Percentiles rank a stretch among this genome's conserved stretches.
Conservation (phyloP, 805 yeast species). For the Ogataea nonfermentans region DNA sequence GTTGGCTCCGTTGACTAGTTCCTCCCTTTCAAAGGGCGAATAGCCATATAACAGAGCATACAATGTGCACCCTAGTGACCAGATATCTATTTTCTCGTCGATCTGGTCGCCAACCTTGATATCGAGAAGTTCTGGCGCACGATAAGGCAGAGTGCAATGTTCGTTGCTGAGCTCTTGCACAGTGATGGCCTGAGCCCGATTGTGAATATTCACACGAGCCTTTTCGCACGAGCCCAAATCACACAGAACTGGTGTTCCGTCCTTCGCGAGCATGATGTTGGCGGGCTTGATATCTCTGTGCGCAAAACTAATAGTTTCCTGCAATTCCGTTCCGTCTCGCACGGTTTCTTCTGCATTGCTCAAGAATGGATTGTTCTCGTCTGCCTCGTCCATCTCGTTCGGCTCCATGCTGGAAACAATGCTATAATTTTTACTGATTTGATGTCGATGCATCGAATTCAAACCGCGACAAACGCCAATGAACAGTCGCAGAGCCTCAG, state of each 20-base stretch:
- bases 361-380: constrained; percentile 26
- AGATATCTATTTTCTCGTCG: constrained; percentile 77
- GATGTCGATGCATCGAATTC: constrained; percentile 69
- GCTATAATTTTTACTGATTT: constrained; percentile 27
- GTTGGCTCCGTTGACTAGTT: constrained; percentile 78
- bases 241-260: constrained; percentile 73
- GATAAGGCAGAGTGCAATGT: constrained; percentile 80
- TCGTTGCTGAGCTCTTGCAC: constrained; percentile 80
- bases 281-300: constrained; percentile 91
- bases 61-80: constrained; percentile 88
- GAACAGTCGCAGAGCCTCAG: constrained; percentile 59
- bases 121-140: constrained; percentile 89
- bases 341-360: constrained; percentile 16
- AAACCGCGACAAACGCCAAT: constrained; percentile 74
- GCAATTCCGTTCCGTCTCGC: constrained; percentile 46
- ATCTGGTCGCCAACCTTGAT: constrained; percentile 63
- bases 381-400: constrained; percentile 17
- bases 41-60: constrained; percentile 74
- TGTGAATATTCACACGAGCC: constrained; percentile 53
- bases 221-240: constrained; percentile 80
- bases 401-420: constrained; percentile 20
- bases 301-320: constrained; percentile 66
- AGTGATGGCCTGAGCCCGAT: constrained; percentile 69
- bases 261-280: constrained; percentile 74
- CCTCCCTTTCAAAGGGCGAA: constrained; percentile 87